Conservation (phyloP, 345 rosid species). For the Gossypium australe region DNA sequence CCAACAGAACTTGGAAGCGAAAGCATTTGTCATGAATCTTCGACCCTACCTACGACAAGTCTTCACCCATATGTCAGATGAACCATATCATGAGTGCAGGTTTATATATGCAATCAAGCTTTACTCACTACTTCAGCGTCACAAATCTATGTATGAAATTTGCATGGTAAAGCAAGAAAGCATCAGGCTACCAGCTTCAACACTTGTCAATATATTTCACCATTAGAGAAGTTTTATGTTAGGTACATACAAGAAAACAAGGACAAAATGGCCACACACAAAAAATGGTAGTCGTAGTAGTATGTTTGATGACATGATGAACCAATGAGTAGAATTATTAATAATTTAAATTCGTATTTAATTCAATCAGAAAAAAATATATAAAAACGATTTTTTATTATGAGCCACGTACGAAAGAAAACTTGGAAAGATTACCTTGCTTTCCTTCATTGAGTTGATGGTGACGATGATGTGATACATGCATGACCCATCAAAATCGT, state of each 20-base stretch:
- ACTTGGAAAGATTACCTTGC: constrained; percentile 4
- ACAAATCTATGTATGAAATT: neutral
- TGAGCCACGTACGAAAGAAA: constrained; percentile 1
- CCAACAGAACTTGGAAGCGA: neutral
- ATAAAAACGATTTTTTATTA: neutral
- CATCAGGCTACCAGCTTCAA: neutral
- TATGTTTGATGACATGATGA: neutral
- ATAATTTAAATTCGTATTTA: neutral
- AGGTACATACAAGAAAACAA: neutral
- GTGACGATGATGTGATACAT: neutral
- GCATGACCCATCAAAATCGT: constrained; percentile 17
- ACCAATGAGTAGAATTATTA: neutral
- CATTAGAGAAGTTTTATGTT: neutral
- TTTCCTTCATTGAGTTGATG: neutral
- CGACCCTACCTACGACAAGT: neutral
- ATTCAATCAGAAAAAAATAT: neutral
- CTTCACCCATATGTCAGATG: neutral
- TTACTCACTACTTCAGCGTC: neutral
- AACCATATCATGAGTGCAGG: neutral
- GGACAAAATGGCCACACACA: no score
- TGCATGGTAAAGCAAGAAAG: neutral
- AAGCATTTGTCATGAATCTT: neutral
- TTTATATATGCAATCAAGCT: neutral
- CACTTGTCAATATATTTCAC: neutral
- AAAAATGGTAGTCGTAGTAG: neutral